Evolutionary conservation across 192 early-diverging fungal genomes (phyloP), one percentile per base, ranked within the genome.

Genomic region (Chytriomyces hyalinus): DNA sequence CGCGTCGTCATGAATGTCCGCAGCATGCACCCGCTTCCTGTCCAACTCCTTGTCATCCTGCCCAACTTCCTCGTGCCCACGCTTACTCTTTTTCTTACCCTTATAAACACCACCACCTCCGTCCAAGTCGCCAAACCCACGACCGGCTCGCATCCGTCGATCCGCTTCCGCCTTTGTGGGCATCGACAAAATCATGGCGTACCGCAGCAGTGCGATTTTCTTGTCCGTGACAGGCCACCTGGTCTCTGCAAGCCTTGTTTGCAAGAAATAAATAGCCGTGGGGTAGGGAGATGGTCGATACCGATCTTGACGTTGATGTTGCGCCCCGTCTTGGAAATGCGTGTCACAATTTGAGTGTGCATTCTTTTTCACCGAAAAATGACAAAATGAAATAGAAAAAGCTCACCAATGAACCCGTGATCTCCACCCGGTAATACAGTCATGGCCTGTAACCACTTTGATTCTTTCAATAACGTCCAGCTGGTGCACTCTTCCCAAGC

Each of bases 41-140:
- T 36, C 36, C 36, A 36, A 36, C 36, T 36, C 36, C 36, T 36
- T 36, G 36, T 4, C 36, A 4, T 36, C 36, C 36, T 36, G 36
- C 36, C 57, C 57, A 59, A n/a, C 20, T n/a, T 59, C 57, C 15
- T 59, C 20, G 17, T 22, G 20, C 20, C 57, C 57, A 2, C 69
- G 9, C 53, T 59, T 70, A 15, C 44, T 70, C 50, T 70, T 70
- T 15, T 4, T 53, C 26, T 70, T 70, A 2, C 69, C 69, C 53
- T 70, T 70, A 26, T 70, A 70, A 49, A 70, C 69, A n/a, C 69
- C 69, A 53, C 69, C 69, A 20, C 69, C 69, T 13, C 69, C 69
- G 57, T 70, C 69, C 17, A 70, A 13, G 7, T 48, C 20, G 26
- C 69, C 44, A 70, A 53, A 70, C 24, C 69, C 69, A 13, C 69